Conservation (phyloP, 352 stramenopile genomes). For the Globisporangium paddicum region DNA sequence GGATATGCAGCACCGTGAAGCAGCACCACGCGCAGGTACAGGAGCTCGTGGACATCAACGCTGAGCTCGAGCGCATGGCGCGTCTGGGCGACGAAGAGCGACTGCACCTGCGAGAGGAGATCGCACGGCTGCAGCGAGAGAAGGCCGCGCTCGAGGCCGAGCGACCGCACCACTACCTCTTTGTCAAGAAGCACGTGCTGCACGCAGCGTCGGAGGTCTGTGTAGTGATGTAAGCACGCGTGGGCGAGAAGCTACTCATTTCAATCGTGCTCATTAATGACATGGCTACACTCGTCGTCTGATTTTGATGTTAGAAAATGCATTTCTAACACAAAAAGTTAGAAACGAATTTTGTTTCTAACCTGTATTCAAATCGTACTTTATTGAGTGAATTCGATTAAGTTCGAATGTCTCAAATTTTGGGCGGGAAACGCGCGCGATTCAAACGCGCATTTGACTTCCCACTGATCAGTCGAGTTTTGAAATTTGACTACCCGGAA, state of each 20-base stretch:
- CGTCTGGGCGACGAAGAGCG: conserved; percentile 69
- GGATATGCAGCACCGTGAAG: conserved; percentile 81
- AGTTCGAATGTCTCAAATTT: too few species aligned
- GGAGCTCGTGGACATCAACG: conserved; percentile 74
- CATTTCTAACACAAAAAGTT: too few species aligned
- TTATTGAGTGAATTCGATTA: not conserved
- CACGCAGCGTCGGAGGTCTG: conserved; percentile 57
- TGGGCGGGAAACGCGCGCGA: conserved; percentile 1
- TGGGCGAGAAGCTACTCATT: too few species aligned
- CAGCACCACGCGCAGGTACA: conserved; percentile 50
- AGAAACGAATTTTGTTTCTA: too few species aligned
- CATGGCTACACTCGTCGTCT: conserved; percentile 6
- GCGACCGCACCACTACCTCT: conserved; percentile 63
- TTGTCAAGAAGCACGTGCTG: conserved; percentile 59
- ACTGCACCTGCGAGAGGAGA: conserved; percentile 59
- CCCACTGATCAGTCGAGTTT: not conserved
- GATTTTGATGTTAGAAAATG: too few species aligned
- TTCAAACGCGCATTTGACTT: conserved; percentile 1
- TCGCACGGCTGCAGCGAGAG: conserved; percentile 49
- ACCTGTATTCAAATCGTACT: conserved; percentile 1
- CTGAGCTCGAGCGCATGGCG: conserved; percentile 67
- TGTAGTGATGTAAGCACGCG: conserved; percentile 40
- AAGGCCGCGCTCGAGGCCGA: conserved; percentile 58
- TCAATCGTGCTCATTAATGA: too few species aligned
- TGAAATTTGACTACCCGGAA: conserved; percentile 3